Evolutionary conservation across 2,329 filamentous ascomycete species (phyloP).

Genomic region (Trichoderma semiorbis): DNA sequence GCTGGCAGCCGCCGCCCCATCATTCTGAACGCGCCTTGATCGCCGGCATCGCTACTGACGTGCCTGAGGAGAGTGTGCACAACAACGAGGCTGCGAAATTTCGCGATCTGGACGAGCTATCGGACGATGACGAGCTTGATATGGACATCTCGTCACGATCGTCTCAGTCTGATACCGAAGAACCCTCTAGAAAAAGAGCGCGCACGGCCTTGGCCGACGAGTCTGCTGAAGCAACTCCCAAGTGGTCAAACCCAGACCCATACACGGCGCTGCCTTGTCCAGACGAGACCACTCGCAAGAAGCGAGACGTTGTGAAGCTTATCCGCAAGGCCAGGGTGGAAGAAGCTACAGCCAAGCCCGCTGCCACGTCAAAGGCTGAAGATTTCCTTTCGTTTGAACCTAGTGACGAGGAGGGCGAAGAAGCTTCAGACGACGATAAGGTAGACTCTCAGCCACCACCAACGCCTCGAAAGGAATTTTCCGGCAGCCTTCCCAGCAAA

Average conservation of each 20-base stretch:
- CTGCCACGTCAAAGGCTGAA: slow-evolving; percentile 57
- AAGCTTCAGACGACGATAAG: slow-evolving; percentile 20
- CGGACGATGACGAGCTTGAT: slow-evolving; percentile 60
- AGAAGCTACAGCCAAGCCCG: slow-evolving; percentile 43
- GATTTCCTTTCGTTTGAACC: slow-evolving; percentile 90
- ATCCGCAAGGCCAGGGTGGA: slow-evolving; percentile 85
- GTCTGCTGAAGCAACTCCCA: slow-evolving; percentile 54
- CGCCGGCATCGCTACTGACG: slow-evolving; percentile 38
- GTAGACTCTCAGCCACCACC: slow-evolving; percentile 25
- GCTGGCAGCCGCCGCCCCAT: slow-evolving; percentile 39
- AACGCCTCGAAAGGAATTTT: slow-evolving; percentile 6
- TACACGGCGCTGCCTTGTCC: slow-evolving; percentile 84
- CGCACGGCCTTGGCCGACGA: slow-evolving; percentile 29
- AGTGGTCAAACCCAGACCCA: slow-evolving; percentile 95
- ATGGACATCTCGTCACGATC: slow-evolving; percentile 56
- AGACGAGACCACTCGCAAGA: slow-evolving; percentile 69
- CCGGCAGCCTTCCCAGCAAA: background rate
- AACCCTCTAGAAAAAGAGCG: slow-evolving; percentile 38
- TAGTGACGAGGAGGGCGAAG: slow-evolving; percentile 50
- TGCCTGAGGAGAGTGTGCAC: slow-evolving; percentile 46
- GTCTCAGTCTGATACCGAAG: slow-evolving; percentile 33
- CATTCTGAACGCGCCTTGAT: slow-evolving; percentile 50
- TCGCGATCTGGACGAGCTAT: slow-evolving; percentile 54
- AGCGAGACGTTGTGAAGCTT: slow-evolving; percentile 81
- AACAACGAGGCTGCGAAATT: slow-evolving; percentile 49